phyloP scores from a whole-genome alignment of 495 filamentous ascomycete genomes.

The Penicillium alfredii region DNA sequence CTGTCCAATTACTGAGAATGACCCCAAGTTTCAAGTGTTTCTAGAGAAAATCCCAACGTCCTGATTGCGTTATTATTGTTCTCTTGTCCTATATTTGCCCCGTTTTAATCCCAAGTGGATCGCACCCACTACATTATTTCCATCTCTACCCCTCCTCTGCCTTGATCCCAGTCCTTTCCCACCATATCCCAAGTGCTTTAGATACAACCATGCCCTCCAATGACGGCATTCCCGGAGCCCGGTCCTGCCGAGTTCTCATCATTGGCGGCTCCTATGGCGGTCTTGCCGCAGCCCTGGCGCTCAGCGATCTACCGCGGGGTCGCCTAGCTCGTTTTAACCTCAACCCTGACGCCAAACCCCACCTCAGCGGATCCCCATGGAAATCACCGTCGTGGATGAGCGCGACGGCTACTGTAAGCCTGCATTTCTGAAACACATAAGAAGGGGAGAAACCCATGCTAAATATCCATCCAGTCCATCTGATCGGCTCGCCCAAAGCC shows the following conservation, averaged over 20 bases:
- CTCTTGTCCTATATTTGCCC: too few species aligned
- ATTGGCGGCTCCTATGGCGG: slow-evolving; percentile 63
- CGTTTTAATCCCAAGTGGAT: too few species aligned
- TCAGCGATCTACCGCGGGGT: slow-evolving; percentile 53
- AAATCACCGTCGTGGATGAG: slow-evolving; percentile 65
- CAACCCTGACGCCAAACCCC: slow-evolving; percentile 20
- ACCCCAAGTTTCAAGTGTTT: too few species aligned
- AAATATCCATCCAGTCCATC: slow-evolving; percentile 46
- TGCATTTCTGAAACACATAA: too few species aligned
- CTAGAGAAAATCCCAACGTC: too few species aligned
- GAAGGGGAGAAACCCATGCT: too few species aligned
- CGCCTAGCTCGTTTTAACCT: slow-evolving; percentile 31
- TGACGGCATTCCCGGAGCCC: slow-evolving; percentile 21
- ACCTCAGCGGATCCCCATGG: slow-evolving; percentile 40
- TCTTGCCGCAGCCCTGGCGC: slow-evolving; percentile 52
- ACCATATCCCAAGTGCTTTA: not conserved
- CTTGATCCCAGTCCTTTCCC: not conserved
- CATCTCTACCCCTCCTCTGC: too few species aligned
- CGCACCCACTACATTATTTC: too few species aligned
- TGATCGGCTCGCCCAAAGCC: slow-evolving; percentile 60
- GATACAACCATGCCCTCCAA: slow-evolving; percentile 27
- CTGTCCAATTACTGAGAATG: too few species aligned
- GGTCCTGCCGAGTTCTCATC: slow-evolving; percentile 42
- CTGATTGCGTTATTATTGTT: too few species aligned
- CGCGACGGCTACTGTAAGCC: slow-evolving; percentile 62